A percentile compares a stretch with the other conserved stretches of the same genome.
These are phyloP conservation scores for Neonothopanus nambi DNA, from an alignment of 1,284 basidiomycete species.

Conservation along the genomic window DNA sequence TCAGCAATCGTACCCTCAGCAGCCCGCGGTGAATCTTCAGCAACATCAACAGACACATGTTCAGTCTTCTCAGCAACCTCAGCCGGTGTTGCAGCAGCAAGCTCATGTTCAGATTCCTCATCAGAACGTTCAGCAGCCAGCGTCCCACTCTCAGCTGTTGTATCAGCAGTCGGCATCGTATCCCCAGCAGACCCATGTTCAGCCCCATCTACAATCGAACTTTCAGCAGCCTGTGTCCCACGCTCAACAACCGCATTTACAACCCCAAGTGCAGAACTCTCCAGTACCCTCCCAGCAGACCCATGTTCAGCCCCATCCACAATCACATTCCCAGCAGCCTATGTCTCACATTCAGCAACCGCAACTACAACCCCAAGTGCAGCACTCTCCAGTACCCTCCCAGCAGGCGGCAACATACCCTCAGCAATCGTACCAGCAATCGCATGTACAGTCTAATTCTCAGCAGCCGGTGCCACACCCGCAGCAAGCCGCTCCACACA, in stretches of 20 bases:
- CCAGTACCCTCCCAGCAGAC: too few species aligned
- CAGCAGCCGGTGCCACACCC: not conserved
- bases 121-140: too few species aligned
- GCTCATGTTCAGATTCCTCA: constrained; percentile 16
- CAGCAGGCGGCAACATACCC: too few species aligned
- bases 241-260: not conserved
- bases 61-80: constrained; percentile 9
- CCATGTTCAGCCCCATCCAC: not conserved
- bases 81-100: constrained; percentile 11
- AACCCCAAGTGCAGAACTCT: not conserved
- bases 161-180: not conserved
- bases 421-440: constrained; percentile 3
- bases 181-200: constrained; percentile 1
- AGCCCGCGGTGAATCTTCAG: constrained; percentile 6
- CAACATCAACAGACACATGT: constrained; percentile 14
- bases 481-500: not conserved
- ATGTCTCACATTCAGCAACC: not conserved
- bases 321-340: not conserved
- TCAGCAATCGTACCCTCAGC: not conserved
- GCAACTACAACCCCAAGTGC: not conserved
- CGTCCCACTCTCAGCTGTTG: too few species aligned
- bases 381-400: too few species aligned
- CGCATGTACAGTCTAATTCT: not conserved
- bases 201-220: not conserved
- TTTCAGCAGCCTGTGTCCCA: not conserved